phyloP scores from a whole-genome alignment of 306 rosid species.

The Pterocarpus santalinus region DNA sequence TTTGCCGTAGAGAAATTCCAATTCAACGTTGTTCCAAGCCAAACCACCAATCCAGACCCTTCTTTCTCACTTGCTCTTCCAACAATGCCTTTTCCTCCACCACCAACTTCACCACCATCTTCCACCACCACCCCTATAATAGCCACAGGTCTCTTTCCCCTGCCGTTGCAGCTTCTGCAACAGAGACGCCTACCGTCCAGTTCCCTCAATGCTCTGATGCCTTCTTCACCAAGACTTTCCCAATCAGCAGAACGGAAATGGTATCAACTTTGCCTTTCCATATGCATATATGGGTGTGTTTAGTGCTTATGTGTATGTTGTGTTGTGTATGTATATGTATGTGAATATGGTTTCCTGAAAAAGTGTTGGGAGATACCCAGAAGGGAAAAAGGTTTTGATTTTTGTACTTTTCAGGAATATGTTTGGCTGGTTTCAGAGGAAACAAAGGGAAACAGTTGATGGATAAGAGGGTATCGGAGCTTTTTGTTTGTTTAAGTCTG shows the following conservation, averaged over 20 bases:
- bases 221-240: slow-evolving; percentile 60
- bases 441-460: neutral
- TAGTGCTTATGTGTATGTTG: too few relatives aligned
- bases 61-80: slow-evolving; percentile 46
- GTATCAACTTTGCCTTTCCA: slow-evolving; percentile 53
- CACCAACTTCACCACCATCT: slow-evolving; percentile 55
- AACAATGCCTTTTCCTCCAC: slow-evolving; percentile 51
- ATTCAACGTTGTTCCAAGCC: slow-evolving; percentile 23
- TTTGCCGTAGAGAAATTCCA: slow-evolving; percentile 32
- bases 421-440: slow-evolving; percentile 5
- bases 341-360: neutral
- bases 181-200: slow-evolving; percentile 46
- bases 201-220: slow-evolving; percentile 53
- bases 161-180: slow-evolving; percentile 43
- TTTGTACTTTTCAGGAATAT: neutral
- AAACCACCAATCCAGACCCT: slow-evolving; percentile 39
- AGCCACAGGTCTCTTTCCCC: slow-evolving; percentile 35
- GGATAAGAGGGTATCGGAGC: neutral
- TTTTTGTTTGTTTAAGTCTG: neutral
- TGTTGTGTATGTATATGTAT: neutral
- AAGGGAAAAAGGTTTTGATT: slow-evolving; percentile 11
- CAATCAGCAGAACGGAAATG: slow-evolving; percentile 53
- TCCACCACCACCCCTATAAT: slow-evolving; percentile 39
- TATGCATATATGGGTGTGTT: neutral
- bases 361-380: slow-evolving; percentile 27